Conservation (phyloP, 345 rosid genomes). For the Mangifera indica region DNA sequence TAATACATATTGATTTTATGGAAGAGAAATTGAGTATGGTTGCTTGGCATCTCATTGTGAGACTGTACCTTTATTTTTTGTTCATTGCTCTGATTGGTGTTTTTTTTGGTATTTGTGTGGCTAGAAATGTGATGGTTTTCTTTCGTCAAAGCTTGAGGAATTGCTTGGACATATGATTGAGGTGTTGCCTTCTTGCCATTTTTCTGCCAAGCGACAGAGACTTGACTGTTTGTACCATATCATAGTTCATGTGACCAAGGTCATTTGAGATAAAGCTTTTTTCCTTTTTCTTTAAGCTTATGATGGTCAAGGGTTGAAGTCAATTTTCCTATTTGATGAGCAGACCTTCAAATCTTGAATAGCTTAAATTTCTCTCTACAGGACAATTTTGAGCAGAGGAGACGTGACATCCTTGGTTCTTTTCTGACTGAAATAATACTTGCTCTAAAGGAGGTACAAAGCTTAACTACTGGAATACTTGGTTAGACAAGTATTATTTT, state of each 20-base stretch:
- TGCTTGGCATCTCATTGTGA: neutral
- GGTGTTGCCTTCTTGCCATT: conserved; percentile 68
- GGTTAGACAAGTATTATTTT: neutral
- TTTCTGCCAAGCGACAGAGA: conserved; percentile 87
- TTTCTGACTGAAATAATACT: conserved; percentile 87
- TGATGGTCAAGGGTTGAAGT: neutral
- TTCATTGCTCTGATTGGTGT: neutral
- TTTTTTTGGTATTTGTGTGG: conserved; percentile 9
- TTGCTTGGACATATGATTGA: conserved; percentile 70
- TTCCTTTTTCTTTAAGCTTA: neutral
- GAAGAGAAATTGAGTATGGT: neutral
- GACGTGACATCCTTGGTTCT: conserved; percentile 51
- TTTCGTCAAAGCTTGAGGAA: conserved; percentile 61
- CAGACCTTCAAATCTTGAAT: neutral
- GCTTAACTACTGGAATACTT: conserved; percentile 6
- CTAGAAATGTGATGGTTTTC: conserved; percentile 60
- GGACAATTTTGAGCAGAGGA: conserved; percentile 60
- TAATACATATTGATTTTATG: neutral
- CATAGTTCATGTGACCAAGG: conserved; percentile 64
- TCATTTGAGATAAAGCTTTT: conserved; percentile 18
- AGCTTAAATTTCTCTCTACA: conserved; percentile 28
- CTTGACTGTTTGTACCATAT: conserved; percentile 87
- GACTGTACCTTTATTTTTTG: neutral
- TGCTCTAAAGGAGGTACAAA: conserved; percentile 88
- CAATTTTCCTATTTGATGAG: neutral